Conservation (phyloP, 768 basidiomycete genomes). For the Lactarius tabidus region DNA sequence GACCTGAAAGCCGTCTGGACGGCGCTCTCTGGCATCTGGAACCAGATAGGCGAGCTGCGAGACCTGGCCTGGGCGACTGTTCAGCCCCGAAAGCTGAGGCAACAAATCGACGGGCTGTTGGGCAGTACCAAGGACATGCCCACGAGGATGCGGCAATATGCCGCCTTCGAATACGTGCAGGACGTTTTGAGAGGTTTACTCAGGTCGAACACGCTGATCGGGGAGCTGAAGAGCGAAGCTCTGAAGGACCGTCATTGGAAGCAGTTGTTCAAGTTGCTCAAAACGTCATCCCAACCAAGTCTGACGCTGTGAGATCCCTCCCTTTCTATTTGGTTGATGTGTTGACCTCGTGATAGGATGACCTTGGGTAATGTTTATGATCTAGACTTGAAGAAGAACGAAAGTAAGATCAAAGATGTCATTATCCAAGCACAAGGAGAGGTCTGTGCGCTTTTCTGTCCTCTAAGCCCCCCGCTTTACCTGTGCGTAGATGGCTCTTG, state of each 20-base stretch:
- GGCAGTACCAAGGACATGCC: conserved; percentile 99
- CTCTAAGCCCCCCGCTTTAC: conserved; percentile 30
- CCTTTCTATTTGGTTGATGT: neutral
- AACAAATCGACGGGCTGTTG: conserved; percentile 87
- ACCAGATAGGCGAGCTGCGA: conserved; percentile 81
- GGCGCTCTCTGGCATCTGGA: conserved; percentile 96
- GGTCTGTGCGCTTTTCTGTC: conserved; percentile 38
- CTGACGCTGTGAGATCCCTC: conserved; percentile 56
- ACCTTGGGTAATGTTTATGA: conserved; percentile 97
- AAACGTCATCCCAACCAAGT: conserved; percentile 69
- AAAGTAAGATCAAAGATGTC: conserved; percentile 85
- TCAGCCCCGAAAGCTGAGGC: conserved; percentile 90
- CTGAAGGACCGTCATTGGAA: conserved; percentile 98
- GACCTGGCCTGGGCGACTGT: conserved; percentile 90
- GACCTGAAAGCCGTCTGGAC: conserved; percentile 99
- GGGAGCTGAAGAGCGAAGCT: conserved; percentile 94
- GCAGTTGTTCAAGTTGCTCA: conserved; percentile 87
- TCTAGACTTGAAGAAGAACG: conserved; percentile 92
- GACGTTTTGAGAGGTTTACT: conserved; percentile 80
- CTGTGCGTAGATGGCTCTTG: conserved; percentile 76
- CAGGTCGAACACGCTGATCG: conserved; percentile 86
- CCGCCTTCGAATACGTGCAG: conserved; percentile 97
- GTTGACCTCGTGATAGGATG: conserved; percentile 53
- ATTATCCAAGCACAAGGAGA: conserved; percentile 98
- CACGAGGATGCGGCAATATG: conserved; percentile 97